These are phyloP conservation scores for Asterionellopsis glacialis DNA, from an alignment of 108 stramenopile species.

Conservation along the genomic window DNA sequence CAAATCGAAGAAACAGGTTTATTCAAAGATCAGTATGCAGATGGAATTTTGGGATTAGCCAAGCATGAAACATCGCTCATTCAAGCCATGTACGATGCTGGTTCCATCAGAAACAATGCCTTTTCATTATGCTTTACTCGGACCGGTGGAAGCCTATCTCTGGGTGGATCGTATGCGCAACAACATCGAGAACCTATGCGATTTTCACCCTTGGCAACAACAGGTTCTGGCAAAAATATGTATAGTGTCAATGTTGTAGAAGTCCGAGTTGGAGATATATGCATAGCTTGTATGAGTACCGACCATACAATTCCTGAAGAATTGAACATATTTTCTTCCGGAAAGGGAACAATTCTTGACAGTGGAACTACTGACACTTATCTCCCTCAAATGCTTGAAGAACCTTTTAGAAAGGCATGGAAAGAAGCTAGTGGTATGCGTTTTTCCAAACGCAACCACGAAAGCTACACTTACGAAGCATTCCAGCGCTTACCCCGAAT, in stretches of 20 bases:
- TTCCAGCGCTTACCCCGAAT: constrained; percentile 50
- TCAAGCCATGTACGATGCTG: constrained; percentile 21
- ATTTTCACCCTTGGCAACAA: constrained; percentile 39
- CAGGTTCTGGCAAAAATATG: constrained; percentile 30
- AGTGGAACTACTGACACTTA: constrained; percentile 96
- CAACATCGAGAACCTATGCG: constrained; percentile 47
- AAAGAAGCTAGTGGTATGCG: constrained; percentile 35
- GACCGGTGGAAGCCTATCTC: constrained; percentile 45
- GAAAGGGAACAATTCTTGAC: constrained; percentile 94
- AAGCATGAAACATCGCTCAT: constrained; percentile 57
- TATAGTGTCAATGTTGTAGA: constrained; percentile 47
- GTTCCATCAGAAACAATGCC: constrained; percentile 45
- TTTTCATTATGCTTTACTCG: constrained; percentile 66
- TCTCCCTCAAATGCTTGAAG: constrained; percentile 53
- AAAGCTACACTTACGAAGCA: constrained; percentile 38
- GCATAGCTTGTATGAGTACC: constrained; percentile 25
- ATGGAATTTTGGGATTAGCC: constrained; percentile 94
- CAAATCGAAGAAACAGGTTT: constrained; percentile 83
- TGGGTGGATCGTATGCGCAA: constrained; percentile 46
- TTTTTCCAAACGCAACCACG: constrained; percentile 20
- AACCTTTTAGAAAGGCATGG: constrained; percentile 61
- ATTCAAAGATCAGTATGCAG: constrained; percentile 89
- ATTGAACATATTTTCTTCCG: constrained; percentile 47
- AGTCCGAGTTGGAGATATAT: constrained; percentile 47
- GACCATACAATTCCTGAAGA: background rate